Evolutionary conservation across 192 early-diverging fungal species (phyloP).

Genomic region (Chytriomyces sp.): DNA sequence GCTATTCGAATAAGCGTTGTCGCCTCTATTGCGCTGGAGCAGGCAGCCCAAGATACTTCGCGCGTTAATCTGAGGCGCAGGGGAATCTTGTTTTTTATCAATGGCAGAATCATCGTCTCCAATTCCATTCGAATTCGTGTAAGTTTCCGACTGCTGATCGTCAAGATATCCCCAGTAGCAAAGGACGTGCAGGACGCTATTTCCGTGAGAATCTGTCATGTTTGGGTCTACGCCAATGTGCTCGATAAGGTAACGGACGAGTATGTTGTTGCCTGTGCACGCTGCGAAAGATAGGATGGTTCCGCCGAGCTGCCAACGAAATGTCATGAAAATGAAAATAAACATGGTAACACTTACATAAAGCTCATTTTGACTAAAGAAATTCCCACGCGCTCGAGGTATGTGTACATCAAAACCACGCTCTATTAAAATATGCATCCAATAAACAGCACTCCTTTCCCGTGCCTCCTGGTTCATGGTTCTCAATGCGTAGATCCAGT

Average conservation of each 20-base stretch:
- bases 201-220: constrained; percentile 8
- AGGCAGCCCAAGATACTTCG: constrained; percentile 1
- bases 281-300: constrained; percentile 25
- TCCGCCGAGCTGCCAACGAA: too few species aligned
- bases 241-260: constrained; percentile 14
- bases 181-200: constrained; percentile 21
- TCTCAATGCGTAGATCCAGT: too few species aligned
- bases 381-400: constrained; percentile 10
- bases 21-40: not conserved
- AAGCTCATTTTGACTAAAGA: constrained; percentile 11
- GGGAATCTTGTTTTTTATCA: not conserved
- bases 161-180: constrained; percentile 15
- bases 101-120: not conserved
- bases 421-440: not conserved
- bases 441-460: constrained; percentile 7
- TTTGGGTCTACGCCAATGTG: constrained; percentile 8
- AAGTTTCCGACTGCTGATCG: not conserved
- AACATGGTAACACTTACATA: too few species aligned
- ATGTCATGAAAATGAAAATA: too few species aligned
- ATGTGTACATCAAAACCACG: constrained; percentile 2
- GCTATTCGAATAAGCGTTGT: not conserved
- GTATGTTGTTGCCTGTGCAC: constrained; percentile 21
- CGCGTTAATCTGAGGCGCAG: not conserved
- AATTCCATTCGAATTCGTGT: not conserved
- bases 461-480: too few species aligned